Conservation (phyloP, 352 stramenopile genomes). For the Globisporangium ultimum region DNA sequence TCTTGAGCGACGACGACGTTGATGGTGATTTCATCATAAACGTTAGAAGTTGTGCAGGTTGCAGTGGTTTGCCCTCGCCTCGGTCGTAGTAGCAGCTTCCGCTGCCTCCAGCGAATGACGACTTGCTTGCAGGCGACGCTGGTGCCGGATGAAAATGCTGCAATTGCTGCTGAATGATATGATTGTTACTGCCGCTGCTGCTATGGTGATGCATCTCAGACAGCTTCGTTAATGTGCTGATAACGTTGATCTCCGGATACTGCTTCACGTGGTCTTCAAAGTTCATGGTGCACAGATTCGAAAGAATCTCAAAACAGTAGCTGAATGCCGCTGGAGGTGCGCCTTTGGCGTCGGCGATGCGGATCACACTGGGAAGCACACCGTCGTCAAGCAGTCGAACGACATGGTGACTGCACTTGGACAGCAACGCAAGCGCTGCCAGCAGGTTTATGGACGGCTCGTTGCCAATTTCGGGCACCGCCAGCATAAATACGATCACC, state of each 20-base stretch:
- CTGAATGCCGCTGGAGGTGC: slow-evolving; percentile 24
- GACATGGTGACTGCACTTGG: slow-evolving; percentile 40
- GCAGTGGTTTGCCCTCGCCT: slow-evolving; percentile 28
- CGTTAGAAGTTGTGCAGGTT: slow-evolving; percentile 41
- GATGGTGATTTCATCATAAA: slow-evolving; percentile 54
- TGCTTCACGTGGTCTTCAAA: slow-evolving; percentile 44
- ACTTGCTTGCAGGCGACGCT: background rate
- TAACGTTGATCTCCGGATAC: slow-evolving; percentile 58
- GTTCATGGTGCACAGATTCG: slow-evolving; percentile 57
- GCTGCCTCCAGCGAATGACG: background rate
- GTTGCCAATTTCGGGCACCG: slow-evolving; percentile 20
- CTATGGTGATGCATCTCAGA: slow-evolving; percentile 38
- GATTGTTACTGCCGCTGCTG: slow-evolving; percentile 12
- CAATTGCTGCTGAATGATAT: background rate
- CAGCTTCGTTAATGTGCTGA: slow-evolving; percentile 64
- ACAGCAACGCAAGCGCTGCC: slow-evolving; percentile 45
- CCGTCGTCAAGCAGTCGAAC: slow-evolving; percentile 44
- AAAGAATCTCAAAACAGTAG: slow-evolving; percentile 76
- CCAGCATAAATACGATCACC: slow-evolving; percentile 50
- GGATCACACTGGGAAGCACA: slow-evolving; percentile 46
- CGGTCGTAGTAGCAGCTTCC: slow-evolving; percentile 39
- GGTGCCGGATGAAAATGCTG: background rate
- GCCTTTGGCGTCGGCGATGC: slow-evolving; percentile 34
- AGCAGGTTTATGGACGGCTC: slow-evolving; percentile 44
- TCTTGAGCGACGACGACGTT: slow-evolving; percentile 46